phyloP scores from a whole-genome alignment of 2,329 filamentous ascomycete genomes.

The Apiospora arundinis region DNA sequence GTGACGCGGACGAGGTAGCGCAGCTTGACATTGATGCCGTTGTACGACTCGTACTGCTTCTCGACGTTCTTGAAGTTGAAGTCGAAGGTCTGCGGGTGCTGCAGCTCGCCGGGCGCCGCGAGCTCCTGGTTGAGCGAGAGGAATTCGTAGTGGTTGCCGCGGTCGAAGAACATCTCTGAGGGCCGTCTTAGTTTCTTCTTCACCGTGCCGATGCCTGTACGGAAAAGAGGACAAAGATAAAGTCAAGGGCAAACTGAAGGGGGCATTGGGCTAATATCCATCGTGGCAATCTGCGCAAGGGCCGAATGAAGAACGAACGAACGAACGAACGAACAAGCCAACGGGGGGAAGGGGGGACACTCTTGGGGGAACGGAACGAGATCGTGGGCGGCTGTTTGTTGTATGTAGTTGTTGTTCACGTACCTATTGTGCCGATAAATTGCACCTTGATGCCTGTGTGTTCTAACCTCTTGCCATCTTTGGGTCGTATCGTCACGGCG shows the following conservation, averaged over 20 bases:
- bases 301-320: neutral
- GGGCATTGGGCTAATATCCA: neutral
- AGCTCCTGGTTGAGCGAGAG: slow-evolving; percentile 96
- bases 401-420: slow-evolving; percentile 31
- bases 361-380: neutral
- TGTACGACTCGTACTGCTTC: slow-evolving; percentile 99
- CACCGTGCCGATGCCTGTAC: slow-evolving; percentile 22
- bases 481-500: slow-evolving; percentile 90
- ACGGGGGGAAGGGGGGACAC: neutral
- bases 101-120: slow-evolving; percentile 93
- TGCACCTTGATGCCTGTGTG: slow-evolving; percentile 99
- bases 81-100: slow-evolving; percentile 97
- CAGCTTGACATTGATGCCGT: slow-evolving; percentile 98
- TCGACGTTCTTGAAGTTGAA: slow-evolving; percentile 99
- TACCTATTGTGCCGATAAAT: slow-evolving; percentile 98
- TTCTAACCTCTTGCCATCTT: slow-evolving; percentile 97
- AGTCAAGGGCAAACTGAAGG: slow-evolving; percentile 21
- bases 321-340: too few species aligned
- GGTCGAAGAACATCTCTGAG: slow-evolving; percentile 98
- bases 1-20: slow-evolving; percentile 98
- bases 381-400: slow-evolving; percentile 17
- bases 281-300: neutral
- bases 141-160: slow-evolving; percentile 99
- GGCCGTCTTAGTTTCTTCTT: slow-evolving; percentile 26
- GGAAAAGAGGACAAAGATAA: slow-evolving; percentile 22